phyloP scores from a whole-genome alignment of 495 filamentous ascomycete genomes.

The Aspergillus sparsus region DNA sequence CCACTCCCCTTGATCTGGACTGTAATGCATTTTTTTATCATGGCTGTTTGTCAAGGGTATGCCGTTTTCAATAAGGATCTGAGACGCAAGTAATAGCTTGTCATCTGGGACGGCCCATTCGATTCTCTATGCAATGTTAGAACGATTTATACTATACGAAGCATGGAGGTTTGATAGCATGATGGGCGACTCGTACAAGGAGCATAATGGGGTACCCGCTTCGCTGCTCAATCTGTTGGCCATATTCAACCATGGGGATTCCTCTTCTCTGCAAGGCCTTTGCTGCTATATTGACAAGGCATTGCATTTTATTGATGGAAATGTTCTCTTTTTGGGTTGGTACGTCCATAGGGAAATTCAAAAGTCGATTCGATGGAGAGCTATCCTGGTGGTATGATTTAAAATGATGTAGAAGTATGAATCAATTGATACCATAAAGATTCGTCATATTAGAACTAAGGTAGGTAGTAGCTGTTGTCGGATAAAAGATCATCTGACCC shows the following conservation, averaged over 20 bases:
- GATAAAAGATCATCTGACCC: too few relatives aligned
- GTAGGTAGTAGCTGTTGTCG: too few relatives aligned
- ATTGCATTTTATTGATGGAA: not conserved
- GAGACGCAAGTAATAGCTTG: not conserved
- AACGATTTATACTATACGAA: not conserved
- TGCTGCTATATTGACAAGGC: not conserved
- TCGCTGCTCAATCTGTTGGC: not conserved
- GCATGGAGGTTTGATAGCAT: too few relatives aligned
- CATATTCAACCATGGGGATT: not conserved
- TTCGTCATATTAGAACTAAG: too few relatives aligned
- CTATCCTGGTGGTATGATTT: too few relatives aligned
- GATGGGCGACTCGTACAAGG: not conserved
- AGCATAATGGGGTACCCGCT: not conserved
- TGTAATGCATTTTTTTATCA: not conserved
- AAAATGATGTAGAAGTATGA: too few relatives aligned
- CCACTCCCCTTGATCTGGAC: not conserved
- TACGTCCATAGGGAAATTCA: not conserved
- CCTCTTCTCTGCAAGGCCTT: not conserved
- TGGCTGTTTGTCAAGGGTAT: not conserved
- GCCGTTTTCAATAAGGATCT: not conserved
- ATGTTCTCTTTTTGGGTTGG: not conserved
- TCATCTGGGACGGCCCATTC: conserved; percentile 12
- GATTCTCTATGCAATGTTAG: not conserved
- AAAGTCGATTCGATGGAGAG: too few relatives aligned
- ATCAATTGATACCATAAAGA: too few relatives aligned